Base-by-base conservation (phyloP, 1,284 basidiomycete species). In the Leccinum olivaceoglutinosum region DNA sequence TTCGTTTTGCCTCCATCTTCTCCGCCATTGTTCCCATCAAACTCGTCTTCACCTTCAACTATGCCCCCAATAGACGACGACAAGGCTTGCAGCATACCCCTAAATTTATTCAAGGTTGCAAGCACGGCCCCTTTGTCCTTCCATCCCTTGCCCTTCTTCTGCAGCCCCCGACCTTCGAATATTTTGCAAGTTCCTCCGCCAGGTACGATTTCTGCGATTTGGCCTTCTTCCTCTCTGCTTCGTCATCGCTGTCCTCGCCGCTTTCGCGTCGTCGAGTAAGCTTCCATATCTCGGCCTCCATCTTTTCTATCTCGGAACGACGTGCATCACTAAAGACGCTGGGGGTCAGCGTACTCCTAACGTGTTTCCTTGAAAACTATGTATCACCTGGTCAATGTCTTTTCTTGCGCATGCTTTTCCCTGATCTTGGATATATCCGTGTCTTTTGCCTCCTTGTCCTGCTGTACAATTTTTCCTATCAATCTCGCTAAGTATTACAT, bases 221-320 rank as follows among this genome's bases (percentile, higher is more conserved):
- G 29, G 76, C 73, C 69, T 83, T 88, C 77, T 89, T 90, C 66
- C 75, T 79, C 41, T 76, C 72, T 6, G 70, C 78, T 64, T 86
- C 85, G 12, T 88, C 85, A 61, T 87, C 87, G 64, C 82, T 85
- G 60, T 84, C 84, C 10, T 80, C 80, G 1, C 81, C 83, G 10
- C 76, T 78, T 25, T 77, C 80, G 9, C 81, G 80, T 60, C 81
- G 81, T 62, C 82, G 82, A 25, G 82, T 81, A 9, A 95, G 81
- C 67, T 85, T 89, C 32, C 91, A 87, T 63, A 98, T 90, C 61
- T 94, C 91, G 4, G 87, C 88, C 75, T 97, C 92, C 84, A 97
- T 92, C 67, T 85, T 87, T 69, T 87, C 89, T 63, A 97, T 95
- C 74, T 96, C 90, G 5, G 85, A 82, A 71, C 87, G 84, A 32